Base-by-base conservation (phyloP, 2,329 filamentous ascomycete genomes). In the Coniella lustricola region DNA sequence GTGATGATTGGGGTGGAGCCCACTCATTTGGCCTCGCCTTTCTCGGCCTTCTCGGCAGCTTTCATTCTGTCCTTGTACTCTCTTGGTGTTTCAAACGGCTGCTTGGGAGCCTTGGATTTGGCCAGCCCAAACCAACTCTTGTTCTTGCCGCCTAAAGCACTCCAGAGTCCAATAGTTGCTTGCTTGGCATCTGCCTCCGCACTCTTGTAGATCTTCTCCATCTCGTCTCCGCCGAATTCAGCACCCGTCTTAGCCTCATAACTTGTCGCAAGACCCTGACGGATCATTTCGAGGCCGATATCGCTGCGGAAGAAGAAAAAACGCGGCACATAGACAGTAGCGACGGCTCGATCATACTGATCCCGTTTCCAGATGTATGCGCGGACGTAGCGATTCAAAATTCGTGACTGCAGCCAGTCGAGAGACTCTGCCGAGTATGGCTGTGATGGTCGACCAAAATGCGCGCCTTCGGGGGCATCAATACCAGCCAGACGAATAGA, bases 231-330 rank as follows among this genome's bases (percentile, higher is more conserved):
- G 20, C 93, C 93, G 72, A 93, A 98, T 63, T 97, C 93, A 17
- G 81, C 85, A 3, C 91, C 93, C 4, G 75, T 78, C 67, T 95
- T 97, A 22, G 89, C 91, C 68, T 97, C 93, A 64, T 97, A 98
- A 3, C 93, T 85, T 2, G 89, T 95, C 35, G 91, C 93, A 54
- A 94, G 69, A 0, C 93, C 93, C 18, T 71, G 75, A 68, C 82
- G 87, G 53, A 98, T 68, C 90, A 98, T 94, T 65, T 94, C 86
- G 52, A 90, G 69, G 3, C 91, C 90, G 4, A 98, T 86, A 64
- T 98, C 90, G 50, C 77, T 79, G 56, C 81, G 82, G 51, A 87
- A 74, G 9, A 88, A 66, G 58, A 82, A 66, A 43, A 66, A 77
- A 48, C 74, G 77, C 41, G 88, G 78, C 29, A 91, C 79, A 59